Conservation (phyloP, 257 asterid species). For the Solanum chmielewskii region DNA sequence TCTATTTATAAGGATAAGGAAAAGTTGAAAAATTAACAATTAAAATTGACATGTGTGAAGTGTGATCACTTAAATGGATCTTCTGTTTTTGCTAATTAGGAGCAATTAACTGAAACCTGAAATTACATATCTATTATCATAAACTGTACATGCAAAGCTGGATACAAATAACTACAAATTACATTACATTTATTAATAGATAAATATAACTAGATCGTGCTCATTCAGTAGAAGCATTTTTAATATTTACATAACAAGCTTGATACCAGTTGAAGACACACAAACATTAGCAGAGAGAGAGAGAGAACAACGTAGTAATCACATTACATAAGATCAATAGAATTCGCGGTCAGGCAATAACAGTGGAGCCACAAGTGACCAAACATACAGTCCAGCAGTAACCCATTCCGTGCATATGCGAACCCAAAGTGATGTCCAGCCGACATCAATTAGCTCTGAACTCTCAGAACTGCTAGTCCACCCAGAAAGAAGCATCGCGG, state of each 20-base stretch:
- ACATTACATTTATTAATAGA: neutral
- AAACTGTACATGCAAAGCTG: neutral
- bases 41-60: neutral
- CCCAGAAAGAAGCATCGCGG: slow-evolving; percentile 96
- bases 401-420: slow-evolving; percentile 77
- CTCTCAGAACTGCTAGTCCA: slow-evolving; percentile 75
- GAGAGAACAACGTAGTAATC: neutral
- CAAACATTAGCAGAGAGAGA: neutral
- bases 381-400: slow-evolving; percentile 74
- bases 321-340: neutral
- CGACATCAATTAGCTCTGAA: slow-evolving; percentile 69
- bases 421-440: slow-evolving; percentile 96
- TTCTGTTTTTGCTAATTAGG: neutral
- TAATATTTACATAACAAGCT: neutral
- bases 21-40: neutral
- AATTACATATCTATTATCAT: neutral
- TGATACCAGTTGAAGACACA: neutral
- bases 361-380: slow-evolving; percentile 94
- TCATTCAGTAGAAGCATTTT: neutral
- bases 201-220: neutral
- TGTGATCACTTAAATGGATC: neutral
- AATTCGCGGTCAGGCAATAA: slow-evolving; percentile 71
- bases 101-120: neutral
- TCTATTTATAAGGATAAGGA: neutral
- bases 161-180: neutral